Base-by-base conservation (phyloP, 108 stramenopile species). In the Skeletonema grethae region DNA sequence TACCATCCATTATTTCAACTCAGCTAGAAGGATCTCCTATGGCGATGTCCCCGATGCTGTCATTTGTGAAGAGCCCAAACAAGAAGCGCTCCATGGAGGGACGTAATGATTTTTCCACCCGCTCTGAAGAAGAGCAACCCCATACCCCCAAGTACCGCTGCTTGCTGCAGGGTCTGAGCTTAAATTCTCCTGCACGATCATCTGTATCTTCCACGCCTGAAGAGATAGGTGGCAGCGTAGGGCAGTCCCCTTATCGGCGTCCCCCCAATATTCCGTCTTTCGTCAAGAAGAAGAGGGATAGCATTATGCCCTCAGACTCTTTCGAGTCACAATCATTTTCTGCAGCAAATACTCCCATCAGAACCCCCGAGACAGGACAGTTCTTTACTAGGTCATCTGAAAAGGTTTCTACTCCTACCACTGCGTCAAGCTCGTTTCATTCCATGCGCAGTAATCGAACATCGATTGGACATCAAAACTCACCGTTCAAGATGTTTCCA, bases 401-500 rank as follows among this genome's bases (percentile, higher is more conserved):
- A 53, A 53, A 53, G 50, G 2, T 22, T 22, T 53, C 50, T 53
- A 53, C 50, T 53, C 50, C 50, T 5, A 53, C 50, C 8, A 53
- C 50, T 22, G 50, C 50, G 2, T 53, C 50, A 24, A 53, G 50
- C 22, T 53, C 50, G 3, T 53, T 53, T 53, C 22, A 24, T 22
- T 53, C 50, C 22, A 2, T 22, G n/a, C 20, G 50, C 20, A 53
- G 50, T 53, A 53, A 53, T 6, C 50, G 50, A 24, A 53, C 50
- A 53, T 53, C 50, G 6, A 53, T 53, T 53, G 50, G 50, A 22
- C 50, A 53, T 22, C 50, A 53, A 53, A 53, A 53, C 50, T 53
- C 50, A 53, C 50, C 50, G 1, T 53, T 53, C 22, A 53, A 53
- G 50, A 53, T 53, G 50, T 22, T 58, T 3, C 67, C 67, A 11